A percentile compares a stretch with the other conserved stretches of the same genome.
These are phyloP conservation scores for Mycena belliarum DNA, from an alignment of 768 basidiomycete species.

Conservation along the genomic window DNA sequence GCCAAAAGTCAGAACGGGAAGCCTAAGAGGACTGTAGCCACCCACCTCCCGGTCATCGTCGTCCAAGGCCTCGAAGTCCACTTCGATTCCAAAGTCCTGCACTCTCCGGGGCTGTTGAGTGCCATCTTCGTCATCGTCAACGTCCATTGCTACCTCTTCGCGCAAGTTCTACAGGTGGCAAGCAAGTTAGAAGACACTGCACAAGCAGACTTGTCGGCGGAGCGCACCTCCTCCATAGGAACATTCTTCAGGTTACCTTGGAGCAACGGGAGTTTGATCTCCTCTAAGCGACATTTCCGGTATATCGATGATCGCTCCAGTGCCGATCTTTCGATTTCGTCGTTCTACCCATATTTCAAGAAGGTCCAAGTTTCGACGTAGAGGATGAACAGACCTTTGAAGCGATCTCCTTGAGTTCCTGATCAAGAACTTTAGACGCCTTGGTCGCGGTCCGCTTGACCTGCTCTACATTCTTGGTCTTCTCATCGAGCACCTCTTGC, in stretches of 20 bases:
- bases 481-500: constrained; percentile 70
- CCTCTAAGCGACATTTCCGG: constrained; percentile 91
- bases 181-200: constrained; percentile 13
- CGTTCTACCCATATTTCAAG: constrained; percentile 50
- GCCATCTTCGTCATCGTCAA: constrained; percentile 85
- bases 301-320: constrained; percentile 86
- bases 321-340: constrained; percentile 87
- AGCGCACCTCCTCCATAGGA: constrained; percentile 88
- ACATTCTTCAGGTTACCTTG: constrained; percentile 81
- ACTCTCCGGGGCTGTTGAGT: constrained; percentile 73
- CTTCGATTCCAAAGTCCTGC: constrained; percentile 85
- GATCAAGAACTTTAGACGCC: constrained; percentile 77
- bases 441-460: constrained; percentile 71
- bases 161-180: constrained; percentile 61
- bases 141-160: constrained; percentile 88
- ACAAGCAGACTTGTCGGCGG: background rate
- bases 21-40: background rate
- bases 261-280: constrained; percentile 78
- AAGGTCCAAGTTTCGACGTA: constrained; percentile 6
- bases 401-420: constrained; percentile 88
- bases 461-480: constrained; percentile 71
- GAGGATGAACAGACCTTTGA: constrained; percentile 51
- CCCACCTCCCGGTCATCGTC: constrained; percentile 72
- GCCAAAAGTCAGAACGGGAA: constrained; percentile 1
- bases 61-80: constrained; percentile 75